phyloP scores from a whole-genome alignment of 139 green algal species.

The Volvox reticuliferus region DNA sequence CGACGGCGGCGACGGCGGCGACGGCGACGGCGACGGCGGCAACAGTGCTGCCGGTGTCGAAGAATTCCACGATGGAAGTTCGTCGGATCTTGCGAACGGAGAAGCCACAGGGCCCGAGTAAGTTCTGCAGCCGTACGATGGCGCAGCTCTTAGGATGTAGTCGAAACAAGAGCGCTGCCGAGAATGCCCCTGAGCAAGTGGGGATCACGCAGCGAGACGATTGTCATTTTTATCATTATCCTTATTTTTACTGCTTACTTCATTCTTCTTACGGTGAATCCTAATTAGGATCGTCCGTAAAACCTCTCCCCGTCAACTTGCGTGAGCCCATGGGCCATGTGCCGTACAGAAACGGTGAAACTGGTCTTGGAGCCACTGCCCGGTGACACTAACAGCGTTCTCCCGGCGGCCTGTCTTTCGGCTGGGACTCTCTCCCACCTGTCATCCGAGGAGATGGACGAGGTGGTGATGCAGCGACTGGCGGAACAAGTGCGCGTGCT shows the following conservation, averaged over 20 bases:
- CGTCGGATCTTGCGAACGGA: slow-evolving; percentile 10
- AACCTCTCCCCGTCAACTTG: not conserved
- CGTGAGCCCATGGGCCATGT: not conserved
- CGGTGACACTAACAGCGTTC: not conserved
- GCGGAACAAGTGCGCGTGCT: not conserved
- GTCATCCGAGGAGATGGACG: not conserved
- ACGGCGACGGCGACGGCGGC: too few species aligned
- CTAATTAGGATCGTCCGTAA: too few species aligned
- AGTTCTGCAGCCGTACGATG: not conserved
- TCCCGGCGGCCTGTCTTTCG: not conserved
- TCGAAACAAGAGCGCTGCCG: too few species aligned
- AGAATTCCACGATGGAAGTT: not conserved
- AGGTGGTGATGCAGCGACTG: not conserved
- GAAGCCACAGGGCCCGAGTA: not conserved
- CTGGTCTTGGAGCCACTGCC: slow-evolving; percentile 24
- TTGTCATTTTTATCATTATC: too few species aligned
- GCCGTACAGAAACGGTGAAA: not conserved
- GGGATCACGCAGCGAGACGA: too few species aligned
- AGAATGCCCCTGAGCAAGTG: too few species aligned
- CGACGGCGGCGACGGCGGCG: too few species aligned
- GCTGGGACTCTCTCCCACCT: not conserved
- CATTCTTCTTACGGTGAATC: too few species aligned
- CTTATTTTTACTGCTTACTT: too few species aligned
- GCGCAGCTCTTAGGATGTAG: too few species aligned
- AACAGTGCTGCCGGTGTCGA: not conserved